Percentiles rank a stretch among this genome's conserved stretches.
These are phyloP conservation scores for Quercus tomentella DNA, from an alignment of 331 rosid species.

Conservation along the genomic window DNA sequence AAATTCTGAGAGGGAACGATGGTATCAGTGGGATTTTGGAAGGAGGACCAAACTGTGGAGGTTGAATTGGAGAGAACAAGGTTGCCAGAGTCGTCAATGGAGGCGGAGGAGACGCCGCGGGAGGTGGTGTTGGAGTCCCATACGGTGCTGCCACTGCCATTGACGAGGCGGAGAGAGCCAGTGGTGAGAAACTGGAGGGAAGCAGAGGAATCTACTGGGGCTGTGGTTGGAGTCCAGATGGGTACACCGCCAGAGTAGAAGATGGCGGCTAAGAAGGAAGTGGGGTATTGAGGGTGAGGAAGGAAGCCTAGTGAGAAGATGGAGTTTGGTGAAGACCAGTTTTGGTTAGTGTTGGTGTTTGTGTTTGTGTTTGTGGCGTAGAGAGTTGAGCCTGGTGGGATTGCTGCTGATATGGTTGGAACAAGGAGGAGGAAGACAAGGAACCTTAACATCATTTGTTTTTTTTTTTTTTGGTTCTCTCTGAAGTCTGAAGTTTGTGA, in stretches of 20 bases:
- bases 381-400: conserved; percentile 50
- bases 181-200: conserved; percentile 39
- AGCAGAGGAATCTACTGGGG: conserved; percentile 43
- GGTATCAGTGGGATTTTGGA: conserved; percentile 66
- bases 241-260: conserved; percentile 44
- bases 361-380: conserved; percentile 38
- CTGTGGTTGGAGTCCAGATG: conserved; percentile 34
- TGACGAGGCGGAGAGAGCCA: conserved; percentile 62
- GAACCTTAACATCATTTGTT: too few relatives aligned
- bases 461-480: too few relatives aligned
- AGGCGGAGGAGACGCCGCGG: conserved; percentile 49
- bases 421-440: neutral
- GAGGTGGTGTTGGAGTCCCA: conserved; percentile 61
- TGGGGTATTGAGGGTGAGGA: conserved; percentile 42
- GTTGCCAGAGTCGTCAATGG: conserved; percentile 39
- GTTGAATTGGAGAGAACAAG: conserved; percentile 34
- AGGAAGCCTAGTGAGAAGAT: conserved; percentile 51
- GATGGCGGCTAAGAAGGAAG: conserved; percentile 50
- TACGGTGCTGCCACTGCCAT: conserved; percentile 49
- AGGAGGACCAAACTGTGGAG: conserved; percentile 55
- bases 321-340: conserved; percentile 44
- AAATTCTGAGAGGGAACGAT: conserved; percentile 68
- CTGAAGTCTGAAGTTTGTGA: too few relatives aligned
- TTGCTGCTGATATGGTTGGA: conserved; percentile 7
- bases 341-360: too few relatives aligned